Conservation (phyloP, 164 flowering plant genomes). For the Vitis rotundifolia region DNA sequence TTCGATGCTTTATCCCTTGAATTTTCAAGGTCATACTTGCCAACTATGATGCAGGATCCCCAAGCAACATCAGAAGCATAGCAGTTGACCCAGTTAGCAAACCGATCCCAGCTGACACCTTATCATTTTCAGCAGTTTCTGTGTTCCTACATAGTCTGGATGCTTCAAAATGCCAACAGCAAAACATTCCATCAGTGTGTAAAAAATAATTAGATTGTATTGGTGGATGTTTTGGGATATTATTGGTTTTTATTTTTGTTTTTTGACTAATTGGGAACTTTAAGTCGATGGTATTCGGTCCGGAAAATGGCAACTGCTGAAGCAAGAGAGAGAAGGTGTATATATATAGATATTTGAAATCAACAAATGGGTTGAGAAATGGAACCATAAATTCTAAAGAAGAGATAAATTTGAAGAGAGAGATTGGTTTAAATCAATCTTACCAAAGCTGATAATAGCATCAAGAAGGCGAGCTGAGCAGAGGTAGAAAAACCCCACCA, state of each 20-base stretch:
- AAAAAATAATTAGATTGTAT: neutral
- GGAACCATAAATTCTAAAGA: too few species aligned
- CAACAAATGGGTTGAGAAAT: too few species aligned
- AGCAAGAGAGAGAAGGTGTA: too few species aligned
- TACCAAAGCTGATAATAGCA: neutral
- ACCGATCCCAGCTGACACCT: neutral
- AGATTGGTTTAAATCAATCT: neutral
- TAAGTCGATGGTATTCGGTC: too few species aligned
- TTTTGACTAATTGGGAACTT: too few species aligned
- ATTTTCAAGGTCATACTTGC: too few species aligned
- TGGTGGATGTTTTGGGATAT: too few species aligned
- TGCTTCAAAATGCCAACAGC: neutral
- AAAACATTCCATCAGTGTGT: neutral
- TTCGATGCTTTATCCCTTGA: too few species aligned
- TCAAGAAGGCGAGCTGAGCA: neutral
- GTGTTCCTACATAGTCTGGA: neutral
- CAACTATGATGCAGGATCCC: neutral
- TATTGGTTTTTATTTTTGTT: too few species aligned
- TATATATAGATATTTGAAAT: too few species aligned
- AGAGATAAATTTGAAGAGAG: too few species aligned
- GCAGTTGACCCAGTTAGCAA: neutral
- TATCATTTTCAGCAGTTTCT: neutral
- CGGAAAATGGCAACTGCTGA: too few species aligned
- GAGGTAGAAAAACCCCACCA: neutral
- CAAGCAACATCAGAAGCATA: neutral